Evolutionary conservation across 2,329 filamentous ascomycete genomes (phyloP), one percentile per base, ranked within the genome.

Genomic region (Colletotrichum sp.): DNA sequence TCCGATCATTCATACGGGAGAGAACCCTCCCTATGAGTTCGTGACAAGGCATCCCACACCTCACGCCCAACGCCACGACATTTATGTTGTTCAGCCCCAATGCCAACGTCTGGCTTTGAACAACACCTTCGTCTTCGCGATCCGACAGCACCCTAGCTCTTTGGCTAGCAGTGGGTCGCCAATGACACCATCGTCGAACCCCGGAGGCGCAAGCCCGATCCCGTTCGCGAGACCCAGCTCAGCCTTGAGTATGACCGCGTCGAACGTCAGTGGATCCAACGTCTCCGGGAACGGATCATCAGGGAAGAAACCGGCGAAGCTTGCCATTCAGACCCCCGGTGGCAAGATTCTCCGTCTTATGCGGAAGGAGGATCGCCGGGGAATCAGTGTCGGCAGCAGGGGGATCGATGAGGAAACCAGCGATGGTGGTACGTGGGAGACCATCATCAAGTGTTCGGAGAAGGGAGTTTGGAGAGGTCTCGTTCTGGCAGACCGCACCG

Each of bases 41-140:
- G 90, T 98, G 62, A 94, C 94, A 52, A 92, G 97, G 6, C 97
- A 99, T 83, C 98, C 98, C 9, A 99, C 97, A 4, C 97, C 97
- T 10, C 97, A 99, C 84, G 97, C 97, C n/a, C 96, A 98, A 82
- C 92, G 96, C 57, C 96, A 99, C 84, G 97, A 99, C 83, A 93
- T 99, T 75, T 99, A 99, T 84, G 95, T 99, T 78, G 95, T 96
- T 60, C 97, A 99, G 82, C 97, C 98, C 2, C 98, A 99, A 84
- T 99, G 97, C 83, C 91, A 94, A 78, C 92, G 93, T 30, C 89
- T 99, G 32, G 96, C 95, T 2, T 89, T 98, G 72, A 98, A 99
- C 87, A 99, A 99, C 83, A 99, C 97, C 0, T 99, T 98, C 82
- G 96, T 99, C 32, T 99, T 99, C 84, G 95, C 95, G 69, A 94